Evolutionary conservation across 805 yeast genomes (phyloP).

Genomic region (Metschnikowia proteae): DNA sequence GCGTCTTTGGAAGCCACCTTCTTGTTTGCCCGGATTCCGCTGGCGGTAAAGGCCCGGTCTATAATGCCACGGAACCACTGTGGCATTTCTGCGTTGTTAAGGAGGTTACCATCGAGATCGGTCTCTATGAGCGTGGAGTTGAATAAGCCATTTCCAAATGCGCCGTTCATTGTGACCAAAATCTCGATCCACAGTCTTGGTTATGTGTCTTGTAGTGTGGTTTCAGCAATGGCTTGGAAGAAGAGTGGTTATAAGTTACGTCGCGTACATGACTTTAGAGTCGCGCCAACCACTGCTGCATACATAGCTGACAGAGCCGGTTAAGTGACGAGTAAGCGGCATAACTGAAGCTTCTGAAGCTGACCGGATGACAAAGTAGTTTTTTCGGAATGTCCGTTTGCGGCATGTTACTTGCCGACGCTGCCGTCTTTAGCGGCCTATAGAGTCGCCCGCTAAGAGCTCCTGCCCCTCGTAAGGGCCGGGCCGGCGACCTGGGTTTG

Average conservation of each 20-base stretch:
- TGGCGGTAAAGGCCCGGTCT: slow-evolving; percentile 32
- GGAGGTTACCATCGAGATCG: slow-evolving; percentile 16
- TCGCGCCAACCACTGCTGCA: neutral
- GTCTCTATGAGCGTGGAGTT: slow-evolving; percentile 14
- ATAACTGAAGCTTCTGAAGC: too few species aligned
- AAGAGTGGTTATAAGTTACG: neutral
- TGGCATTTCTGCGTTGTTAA: slow-evolving; percentile 15
- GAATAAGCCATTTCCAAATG: slow-evolving; percentile 11
- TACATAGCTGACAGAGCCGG: neutral
- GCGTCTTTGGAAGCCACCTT: slow-evolving; percentile 39
- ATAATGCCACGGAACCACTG: slow-evolving; percentile 21
- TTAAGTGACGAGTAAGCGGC: neutral
- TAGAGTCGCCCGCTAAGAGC: too few species aligned
- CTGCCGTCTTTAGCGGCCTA: too few species aligned
- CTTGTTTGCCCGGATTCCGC: slow-evolving; percentile 23
- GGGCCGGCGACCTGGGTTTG: too few species aligned
- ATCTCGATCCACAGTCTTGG: too few species aligned
- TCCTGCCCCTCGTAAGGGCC: too few species aligned
- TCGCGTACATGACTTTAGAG: neutral
- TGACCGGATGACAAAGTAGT: too few species aligned
- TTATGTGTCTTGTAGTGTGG: neutral
- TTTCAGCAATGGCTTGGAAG: neutral
- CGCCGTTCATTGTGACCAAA: slow-evolving; percentile 6
- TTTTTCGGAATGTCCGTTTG: too few species aligned
- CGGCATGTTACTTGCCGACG: too few species aligned